Evolutionary conservation across 768 basidiomycete genomes (phyloP), one percentile per base, ranked within the genome.

Genomic region (Auricularia sp.): DNA sequence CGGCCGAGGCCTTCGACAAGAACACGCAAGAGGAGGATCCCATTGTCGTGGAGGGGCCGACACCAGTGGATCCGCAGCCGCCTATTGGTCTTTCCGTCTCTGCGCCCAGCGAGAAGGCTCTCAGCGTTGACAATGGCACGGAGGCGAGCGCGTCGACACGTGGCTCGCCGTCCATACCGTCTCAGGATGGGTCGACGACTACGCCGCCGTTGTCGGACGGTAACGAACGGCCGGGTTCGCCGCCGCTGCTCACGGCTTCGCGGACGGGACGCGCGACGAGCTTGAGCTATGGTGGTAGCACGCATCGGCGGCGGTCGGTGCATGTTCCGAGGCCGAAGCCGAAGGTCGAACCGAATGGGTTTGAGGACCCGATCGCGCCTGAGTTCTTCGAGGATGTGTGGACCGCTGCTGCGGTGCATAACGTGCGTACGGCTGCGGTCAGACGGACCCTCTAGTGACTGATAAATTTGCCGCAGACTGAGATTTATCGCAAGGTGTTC

Each of bases 401-500:
- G 96, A 80, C 88, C 2, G 85, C 91, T 14, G 86, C 85, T 61
- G 94, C 96, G 0, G 84, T 84, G 23, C 88, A 94, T 69, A 99
- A 98, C 73, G 93, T 95, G 62, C 67, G 90, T 78, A 36, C 39
- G 66, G 36, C 0, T 47, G 23, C 44, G 44, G 43, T 21, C 33
- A 23, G 18, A 42, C 14, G 61, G n/a, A 54, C 36, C 36, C 16
- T 8, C 16, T 54, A 23, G 34, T 68, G 61, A 61, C 65, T 60
- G 36, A 62, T 42, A 42, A 7, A 42, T 42, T 42, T 7, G 12
- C 39, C 3, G 39, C 66, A 95, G 93, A 99, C 96, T 66, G 91
- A 96, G 72, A 93, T 98, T 67, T 98, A 84, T 76, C 87, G 94
- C 64, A 95, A 91, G 72, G 93, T 98, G 3, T 99, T 99, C 78